Evolutionary conservation across 257 asterid genomes (phyloP).

Genomic region (Solanum chmielewskii): DNA sequence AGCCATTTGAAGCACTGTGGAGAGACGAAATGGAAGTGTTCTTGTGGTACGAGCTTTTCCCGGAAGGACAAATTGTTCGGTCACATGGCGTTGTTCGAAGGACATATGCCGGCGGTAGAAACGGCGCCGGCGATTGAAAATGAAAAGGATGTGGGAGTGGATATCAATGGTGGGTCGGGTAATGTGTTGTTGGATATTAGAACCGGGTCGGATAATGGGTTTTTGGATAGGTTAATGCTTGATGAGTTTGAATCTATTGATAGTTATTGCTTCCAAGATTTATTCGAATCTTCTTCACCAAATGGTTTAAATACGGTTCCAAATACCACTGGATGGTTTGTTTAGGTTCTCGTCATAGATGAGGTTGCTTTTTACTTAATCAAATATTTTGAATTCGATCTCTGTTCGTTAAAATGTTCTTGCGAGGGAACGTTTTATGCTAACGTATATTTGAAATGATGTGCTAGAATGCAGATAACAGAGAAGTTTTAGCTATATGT

Average conservation of each 20-base stretch:
- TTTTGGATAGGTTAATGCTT: constrained; percentile 15
- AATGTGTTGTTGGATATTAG: constrained; percentile 14
- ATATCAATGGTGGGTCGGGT: not conserved
- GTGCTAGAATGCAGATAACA: too few relatives aligned
- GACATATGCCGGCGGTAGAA: constrained; percentile 79
- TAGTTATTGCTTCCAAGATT: constrained; percentile 31
- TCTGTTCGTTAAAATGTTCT: too few relatives aligned
- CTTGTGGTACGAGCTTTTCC: constrained; percentile 75
- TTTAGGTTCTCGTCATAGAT: not conserved
- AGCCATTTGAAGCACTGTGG: constrained; percentile 85
- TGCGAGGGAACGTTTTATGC: too few relatives aligned
- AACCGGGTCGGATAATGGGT: constrained; percentile 4
- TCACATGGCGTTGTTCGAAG: constrained; percentile 83
- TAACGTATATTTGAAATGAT: too few relatives aligned
- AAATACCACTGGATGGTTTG: not conserved
- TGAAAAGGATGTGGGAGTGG: constrained; percentile 14
- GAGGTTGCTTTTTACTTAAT: too few relatives aligned
- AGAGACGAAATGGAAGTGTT: constrained; percentile 78
- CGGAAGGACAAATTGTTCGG: constrained; percentile 88
- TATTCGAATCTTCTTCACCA: constrained; percentile 24
- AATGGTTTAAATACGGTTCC: not conserved
- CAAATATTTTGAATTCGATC: too few relatives aligned
- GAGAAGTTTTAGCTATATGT: not conserved
- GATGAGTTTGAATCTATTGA: constrained; percentile 46
- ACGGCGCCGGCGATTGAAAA: constrained; percentile 18